These are phyloP conservation scores for Phytophthora citrophthora DNA, from an alignment of 352 stramenopile species.

Conservation along the genomic window DNA sequence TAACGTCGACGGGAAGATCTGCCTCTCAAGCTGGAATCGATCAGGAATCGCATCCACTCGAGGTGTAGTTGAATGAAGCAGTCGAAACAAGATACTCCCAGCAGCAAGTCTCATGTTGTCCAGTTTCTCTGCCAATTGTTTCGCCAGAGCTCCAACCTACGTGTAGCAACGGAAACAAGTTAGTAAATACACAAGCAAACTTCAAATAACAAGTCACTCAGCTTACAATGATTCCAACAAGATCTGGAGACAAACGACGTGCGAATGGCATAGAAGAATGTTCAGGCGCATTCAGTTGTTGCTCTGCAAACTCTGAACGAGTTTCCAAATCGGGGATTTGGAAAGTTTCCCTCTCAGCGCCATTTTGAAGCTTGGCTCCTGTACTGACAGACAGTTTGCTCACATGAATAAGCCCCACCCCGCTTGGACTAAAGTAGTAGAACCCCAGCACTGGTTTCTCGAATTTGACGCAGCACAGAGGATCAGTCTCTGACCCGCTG, in stretches of 20 bases:
- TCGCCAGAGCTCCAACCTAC: slow-evolving; percentile 87
- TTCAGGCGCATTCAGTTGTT: slow-evolving; percentile 1
- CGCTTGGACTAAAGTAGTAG: slow-evolving; percentile 76
- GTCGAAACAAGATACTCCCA: slow-evolving; percentile 86
- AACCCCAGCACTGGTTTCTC: slow-evolving; percentile 62
- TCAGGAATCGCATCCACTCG: slow-evolving; percentile 81
- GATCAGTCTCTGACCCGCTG: slow-evolving; percentile 13
- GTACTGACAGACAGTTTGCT: slow-evolving; percentile 30
- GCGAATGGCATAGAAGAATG: slow-evolving; percentile 34
- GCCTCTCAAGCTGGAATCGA: slow-evolving; percentile 69
- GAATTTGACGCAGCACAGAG: slow-evolving; percentile 71
- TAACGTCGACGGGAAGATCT: slow-evolving; percentile 62
- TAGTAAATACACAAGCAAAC: slow-evolving; percentile 14
- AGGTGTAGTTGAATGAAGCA: slow-evolving; percentile 78
- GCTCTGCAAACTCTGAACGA: slow-evolving; percentile 17
- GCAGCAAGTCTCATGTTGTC: slow-evolving; percentile 92
- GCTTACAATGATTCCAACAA: slow-evolving; percentile 52
- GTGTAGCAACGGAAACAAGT: slow-evolving; percentile 3
- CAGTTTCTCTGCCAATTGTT: slow-evolving; percentile 97
- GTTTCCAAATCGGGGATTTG: slow-evolving; percentile 34
- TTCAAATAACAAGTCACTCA: not conserved
- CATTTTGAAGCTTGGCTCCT: not conserved
- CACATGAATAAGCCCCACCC: slow-evolving; percentile 57
- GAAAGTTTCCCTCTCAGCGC: slow-evolving; percentile 9
- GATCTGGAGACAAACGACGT: slow-evolving; percentile 44